phyloP scores from a whole-genome alignment of 2,329 filamentous ascomycete genomes.

The Claviceps paspali region DNA sequence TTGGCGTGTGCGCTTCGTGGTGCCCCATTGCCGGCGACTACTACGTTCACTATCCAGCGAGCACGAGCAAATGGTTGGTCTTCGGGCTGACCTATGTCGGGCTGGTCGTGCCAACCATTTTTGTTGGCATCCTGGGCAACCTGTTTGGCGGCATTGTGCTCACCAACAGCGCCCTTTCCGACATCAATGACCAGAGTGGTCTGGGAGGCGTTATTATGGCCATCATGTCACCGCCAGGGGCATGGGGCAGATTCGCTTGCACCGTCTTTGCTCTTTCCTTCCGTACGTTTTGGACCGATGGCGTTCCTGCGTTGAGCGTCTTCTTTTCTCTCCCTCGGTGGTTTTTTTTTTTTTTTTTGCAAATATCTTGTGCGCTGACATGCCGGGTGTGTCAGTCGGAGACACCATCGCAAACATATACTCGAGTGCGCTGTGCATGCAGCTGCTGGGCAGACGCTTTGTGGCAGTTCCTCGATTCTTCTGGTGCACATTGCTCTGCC shows the following conservation, averaged over 20 bases:
- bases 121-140: conserved; percentile 8
- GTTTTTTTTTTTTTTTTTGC: background rate
- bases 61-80: conserved; percentile 8
- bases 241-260: conserved; percentile 3
- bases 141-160: conserved; percentile 3
- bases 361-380: background rate
- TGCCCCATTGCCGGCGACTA: conserved; percentile 8
- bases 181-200: background rate
- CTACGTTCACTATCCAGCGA: conserved; percentile 8
- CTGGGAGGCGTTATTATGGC: conserved; percentile 3
- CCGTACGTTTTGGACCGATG: too few relatives aligned
- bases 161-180: background rate
- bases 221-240: conserved; percentile 4
- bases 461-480: conserved; percentile 6
- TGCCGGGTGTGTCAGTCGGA: background rate
- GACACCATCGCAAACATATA: conserved; percentile 9
- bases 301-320: too few relatives aligned
- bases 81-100: conserved; percentile 8
- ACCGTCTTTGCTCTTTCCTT: conserved; percentile 4
- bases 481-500: conserved; percentile 8
- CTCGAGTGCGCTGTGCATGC: conserved; percentile 9
- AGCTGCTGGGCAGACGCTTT: conserved; percentile 10
- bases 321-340: too few relatives aligned
- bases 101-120: conserved; percentile 7
- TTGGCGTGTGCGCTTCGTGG: conserved; percentile 7